Conservation (phyloP, 345 rosid genomes). For the Eucalyptus cloeziana region DNA sequence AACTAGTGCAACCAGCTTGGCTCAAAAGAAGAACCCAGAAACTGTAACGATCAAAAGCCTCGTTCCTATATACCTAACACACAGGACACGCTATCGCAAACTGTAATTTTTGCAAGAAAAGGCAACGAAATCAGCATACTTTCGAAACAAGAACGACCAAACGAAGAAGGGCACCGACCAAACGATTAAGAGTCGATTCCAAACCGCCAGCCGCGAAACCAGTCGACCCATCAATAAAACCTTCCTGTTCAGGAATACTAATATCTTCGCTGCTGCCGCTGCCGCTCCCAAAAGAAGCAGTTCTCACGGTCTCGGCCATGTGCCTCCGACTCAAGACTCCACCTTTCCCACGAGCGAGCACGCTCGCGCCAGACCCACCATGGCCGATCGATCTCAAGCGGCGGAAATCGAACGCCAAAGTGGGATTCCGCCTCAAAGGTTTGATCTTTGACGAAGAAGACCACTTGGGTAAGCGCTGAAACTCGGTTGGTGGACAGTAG, state of each 20-base stretch:
- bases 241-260: constrained; percentile 28
- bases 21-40: background rate
- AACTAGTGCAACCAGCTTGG: background rate
- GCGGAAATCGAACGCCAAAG: background rate
- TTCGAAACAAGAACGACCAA: background rate
- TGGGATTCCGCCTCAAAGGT: background rate
- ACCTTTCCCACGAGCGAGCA: background rate
- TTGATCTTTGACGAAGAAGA: background rate
- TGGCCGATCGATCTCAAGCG: background rate
- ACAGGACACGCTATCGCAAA: background rate
- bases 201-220: constrained; percentile 9
- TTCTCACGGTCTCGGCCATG: constrained; percentile 9
- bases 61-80: background rate
- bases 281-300: constrained; percentile 5
- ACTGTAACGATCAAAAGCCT: background rate
- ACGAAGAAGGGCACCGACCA: constrained; percentile 30
- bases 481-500: background rate
- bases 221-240: constrained; percentile 5
- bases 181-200: constrained; percentile 44
- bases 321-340: background rate
- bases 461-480: background rate
- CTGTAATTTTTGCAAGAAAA: background rate
- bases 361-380: constrained; percentile 2
- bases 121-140: background rate
- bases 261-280: background rate